These are phyloP conservation scores for Lasiodiplodia sp. DNA, from an alignment of 2,329 filamentous ascomycete species.

Conservation along the genomic window DNA sequence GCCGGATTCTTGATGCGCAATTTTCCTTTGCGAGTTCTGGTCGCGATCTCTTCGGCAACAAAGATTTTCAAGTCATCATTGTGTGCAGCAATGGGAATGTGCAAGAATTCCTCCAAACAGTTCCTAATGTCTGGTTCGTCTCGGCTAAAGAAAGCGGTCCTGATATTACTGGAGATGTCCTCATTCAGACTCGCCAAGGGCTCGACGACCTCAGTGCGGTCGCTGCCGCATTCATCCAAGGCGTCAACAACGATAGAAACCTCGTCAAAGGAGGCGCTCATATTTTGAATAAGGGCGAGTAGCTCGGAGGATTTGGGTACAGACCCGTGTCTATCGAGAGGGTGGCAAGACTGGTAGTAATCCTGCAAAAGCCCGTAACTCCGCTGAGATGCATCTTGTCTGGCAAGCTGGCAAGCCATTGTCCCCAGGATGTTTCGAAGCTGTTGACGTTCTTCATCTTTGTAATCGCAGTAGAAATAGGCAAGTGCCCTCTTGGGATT, in stretches of 20 bases:
- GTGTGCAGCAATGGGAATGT: conserved; percentile 8
- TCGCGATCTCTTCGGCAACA: background rate
- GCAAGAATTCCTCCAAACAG: background rate
- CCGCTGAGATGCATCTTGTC: conserved; percentile 36
- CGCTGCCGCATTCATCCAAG: conserved; percentile 37
- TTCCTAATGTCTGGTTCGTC: background rate
- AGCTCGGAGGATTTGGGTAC: conserved; percentile 7
- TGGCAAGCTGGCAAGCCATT: conserved; percentile 40
- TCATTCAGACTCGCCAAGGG: background rate
- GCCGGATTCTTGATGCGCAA: background rate
- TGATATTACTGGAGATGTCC: background rate
- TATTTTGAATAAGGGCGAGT: conserved; percentile 30
- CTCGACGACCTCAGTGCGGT: conserved; percentile 29
- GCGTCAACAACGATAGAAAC: conserved; percentile 39
- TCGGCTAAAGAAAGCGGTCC: background rate
- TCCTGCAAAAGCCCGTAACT: conserved; percentile 32
- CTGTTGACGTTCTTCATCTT: conserved; percentile 33
- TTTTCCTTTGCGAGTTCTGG: background rate
- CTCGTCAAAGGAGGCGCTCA: conserved; percentile 31
- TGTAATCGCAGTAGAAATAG: conserved; percentile 46
- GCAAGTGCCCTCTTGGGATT: conserved; percentile 10
- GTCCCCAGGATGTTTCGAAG: conserved; percentile 37
- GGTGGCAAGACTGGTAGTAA: conserved; percentile 30
- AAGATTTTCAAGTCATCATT: background rate
- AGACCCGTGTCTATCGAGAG: background rate